Base-by-base conservation (phyloP, 169 alveolate species). In the Cryptosporidium canis region DNA sequence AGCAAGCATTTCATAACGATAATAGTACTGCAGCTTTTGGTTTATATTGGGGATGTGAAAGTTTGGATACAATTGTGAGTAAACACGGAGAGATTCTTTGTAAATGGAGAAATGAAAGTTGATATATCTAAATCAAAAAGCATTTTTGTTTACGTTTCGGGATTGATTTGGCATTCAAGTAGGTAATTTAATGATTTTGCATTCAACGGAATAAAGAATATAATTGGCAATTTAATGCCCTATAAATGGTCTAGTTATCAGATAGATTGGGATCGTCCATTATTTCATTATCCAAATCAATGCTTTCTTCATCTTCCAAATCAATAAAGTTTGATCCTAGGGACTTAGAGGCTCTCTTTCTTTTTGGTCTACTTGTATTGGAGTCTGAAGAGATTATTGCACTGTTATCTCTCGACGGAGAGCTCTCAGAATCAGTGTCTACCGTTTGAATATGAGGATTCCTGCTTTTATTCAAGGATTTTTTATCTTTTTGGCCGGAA, bases 1-100 rank as follows among this genome's bases (percentile, higher is more conserved):
- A 61, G 33, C 51, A 77, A 39, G 41, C 87, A 16, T 55, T 31
- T 61, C 87, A 77, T 24, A 77, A 77, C 39, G 87, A 77, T 35
- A 77, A 77, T 63, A 61, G 77, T 44, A 77, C 87, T 21, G 87
- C 71, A n/a, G 71, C 77, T 9, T 45, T 77, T 24, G 87, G 87
- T 16, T 39, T 77, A 39, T 77, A 77, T 77, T 77, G 87, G 87
- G 87, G 87, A 56, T 77, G 87, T 45, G 37, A 35, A 27, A 58
- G 37, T 1, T 33, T 11, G 21, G 72, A 55, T 7, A 29, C 71
- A 41, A 35, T 77, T 24, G 16, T 33, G 7, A 43, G 27, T 12
- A 77, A 21, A 18, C 55, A 77, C 33, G 72, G 39, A 24, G 29
- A 58, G 27, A 77, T 77, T 27, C 87, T 77, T 61, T 77, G 87